Evolutionary conservation across 192 early-diverging fungal genomes (phyloP), one percentile per base, ranked within the genome.

Genomic region (Coemansia interrupta): DNA sequence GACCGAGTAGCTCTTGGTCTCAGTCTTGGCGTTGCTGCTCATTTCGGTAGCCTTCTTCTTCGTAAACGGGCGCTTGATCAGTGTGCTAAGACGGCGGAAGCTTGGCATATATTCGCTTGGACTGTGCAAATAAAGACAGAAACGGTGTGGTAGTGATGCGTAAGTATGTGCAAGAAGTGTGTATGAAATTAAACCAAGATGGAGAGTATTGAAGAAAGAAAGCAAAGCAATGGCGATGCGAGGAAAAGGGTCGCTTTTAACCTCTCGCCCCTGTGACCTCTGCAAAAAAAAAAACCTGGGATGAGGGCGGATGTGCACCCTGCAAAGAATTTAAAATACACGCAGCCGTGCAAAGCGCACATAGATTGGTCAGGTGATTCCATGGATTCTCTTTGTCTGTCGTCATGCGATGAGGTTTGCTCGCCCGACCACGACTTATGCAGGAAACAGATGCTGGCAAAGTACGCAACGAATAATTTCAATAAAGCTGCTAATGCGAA

Each of bases 1-100:
- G 54, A 55, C 22, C 20, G 54, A 24, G n/a, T 41, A 55, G 38
- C 41, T 39, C n/a, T 55, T 40, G 23, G 41, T 42, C 9, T 54
- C 38, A 11, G 2, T 12, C 13, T 45, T 20, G 5, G 43, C 15
- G 19, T 4, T 45, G 43, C 17, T 45, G 19, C 17, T 20, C 47
- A 49, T 49, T 22, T 22, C 10, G 12, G 24, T 14, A n/a, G 22
- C 26, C 6, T 22, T 28, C 24, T 49, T 49, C 23, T 22, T 13
- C 15, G 47, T 24, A 19, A 53, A 24, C 2, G 17, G 15, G 11
- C 51, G 51, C 30, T 53, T 53, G 26, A 53, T 14, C 4, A 30
- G 30, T 0, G 51, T 53, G n/a, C 12, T 53, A 5, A 53, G 30
- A 12, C 51, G 51, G 18, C 30, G 51, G 32, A 53, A 53, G 17